Evolutionary conservation across 345 rosid genomes (phyloP).

Genomic region (Bruguiera parviflora): DNA sequence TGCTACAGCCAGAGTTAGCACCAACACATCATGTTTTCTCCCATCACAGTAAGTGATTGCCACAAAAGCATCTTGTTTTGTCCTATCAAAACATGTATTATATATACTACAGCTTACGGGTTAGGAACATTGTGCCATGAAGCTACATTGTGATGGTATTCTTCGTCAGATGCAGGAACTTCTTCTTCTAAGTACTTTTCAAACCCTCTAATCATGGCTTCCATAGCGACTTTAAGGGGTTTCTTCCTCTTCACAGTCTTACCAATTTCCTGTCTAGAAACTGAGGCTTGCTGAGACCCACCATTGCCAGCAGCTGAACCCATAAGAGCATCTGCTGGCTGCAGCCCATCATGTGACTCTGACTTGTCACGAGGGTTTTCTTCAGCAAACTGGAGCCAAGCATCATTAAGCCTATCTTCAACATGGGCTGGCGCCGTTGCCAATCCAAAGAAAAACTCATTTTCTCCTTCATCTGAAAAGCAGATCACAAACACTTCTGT

Average conservation of each 20-base stretch:
- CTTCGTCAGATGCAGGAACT: constrained; percentile 28
- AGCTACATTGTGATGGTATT: constrained; percentile 69
- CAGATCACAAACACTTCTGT: not conserved
- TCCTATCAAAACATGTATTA: constrained; percentile 1
- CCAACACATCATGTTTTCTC: not conserved
- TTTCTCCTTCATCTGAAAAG: constrained; percentile 36
- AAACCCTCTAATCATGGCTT: constrained; percentile 85
- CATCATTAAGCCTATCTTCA: constrained; percentile 84
- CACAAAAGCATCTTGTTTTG: not conserved
- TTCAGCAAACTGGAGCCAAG: constrained; percentile 89
- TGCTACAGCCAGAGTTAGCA: not conserved
- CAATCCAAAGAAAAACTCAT: constrained; percentile 85
- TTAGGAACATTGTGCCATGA: constrained; percentile 92
- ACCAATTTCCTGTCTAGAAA: constrained; percentile 18
- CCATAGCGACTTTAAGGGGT: constrained; percentile 65
- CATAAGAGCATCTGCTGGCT: constrained; percentile 44
- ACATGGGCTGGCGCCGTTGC: constrained; percentile 97
- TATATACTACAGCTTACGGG: constrained; percentile 56
- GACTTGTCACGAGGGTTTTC: constrained; percentile 46
- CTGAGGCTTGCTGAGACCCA: constrained; percentile 43
- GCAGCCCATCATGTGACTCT: constrained; percentile 24
- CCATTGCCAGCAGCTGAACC: constrained; percentile 54
- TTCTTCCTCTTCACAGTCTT: constrained; percentile 37
- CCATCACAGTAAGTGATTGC: not conserved
- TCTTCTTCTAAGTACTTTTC: constrained; percentile 48